Percentiles rank a stretch among this genome's conserved stretches.
Evolutionary conservation across 2,329 filamentous ascomycete genomes (phyloP).

Genomic region (Verticillium klebahnii): DNA sequence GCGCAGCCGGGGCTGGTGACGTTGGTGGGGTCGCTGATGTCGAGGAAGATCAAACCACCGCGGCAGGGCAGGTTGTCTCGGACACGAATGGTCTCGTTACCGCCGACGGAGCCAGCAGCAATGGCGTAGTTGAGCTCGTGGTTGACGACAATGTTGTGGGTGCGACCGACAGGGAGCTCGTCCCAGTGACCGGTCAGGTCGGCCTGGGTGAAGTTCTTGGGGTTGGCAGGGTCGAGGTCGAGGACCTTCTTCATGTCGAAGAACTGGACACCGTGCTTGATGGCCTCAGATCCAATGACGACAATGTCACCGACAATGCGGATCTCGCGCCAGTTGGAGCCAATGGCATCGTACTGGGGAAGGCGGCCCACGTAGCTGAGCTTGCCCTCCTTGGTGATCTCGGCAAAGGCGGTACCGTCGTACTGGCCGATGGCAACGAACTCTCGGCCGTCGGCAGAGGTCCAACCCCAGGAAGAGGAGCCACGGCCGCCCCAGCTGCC

Average conservation of each 20-base stretch:
- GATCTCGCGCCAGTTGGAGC: constrained; percentile 49
- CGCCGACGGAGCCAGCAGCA: constrained; percentile 33
- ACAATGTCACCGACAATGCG: constrained; percentile 31
- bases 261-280: constrained; percentile 53
- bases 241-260: constrained; percentile 59
- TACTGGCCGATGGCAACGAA: constrained; percentile 50
- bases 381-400: constrained; percentile 44
- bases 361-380: constrained; percentile 49
- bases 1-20: constrained; percentile 50
- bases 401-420: constrained; percentile 50
- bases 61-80: constrained; percentile 29
- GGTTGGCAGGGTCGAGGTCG: constrained; percentile 35
- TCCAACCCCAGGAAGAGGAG: constrained; percentile 48
- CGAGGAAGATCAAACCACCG: constrained; percentile 54
- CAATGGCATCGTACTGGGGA: constrained; percentile 38
- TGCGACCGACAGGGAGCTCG: constrained; percentile 29
- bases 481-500: constrained; percentile 27
- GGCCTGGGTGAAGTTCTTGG: constrained; percentile 35
- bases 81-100: constrained; percentile 19
- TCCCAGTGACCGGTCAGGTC: constrained; percentile 37
- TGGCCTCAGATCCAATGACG: constrained; percentile 35
- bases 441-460: constrained; percentile 44
- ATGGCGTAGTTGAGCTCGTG: constrained; percentile 40
- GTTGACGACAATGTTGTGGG: constrained; percentile 46
- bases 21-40: constrained; percentile 48